Base-by-base conservation (phyloP, 2,329 filamentous ascomycete species). In the Colletotrichum sojae region DNA sequence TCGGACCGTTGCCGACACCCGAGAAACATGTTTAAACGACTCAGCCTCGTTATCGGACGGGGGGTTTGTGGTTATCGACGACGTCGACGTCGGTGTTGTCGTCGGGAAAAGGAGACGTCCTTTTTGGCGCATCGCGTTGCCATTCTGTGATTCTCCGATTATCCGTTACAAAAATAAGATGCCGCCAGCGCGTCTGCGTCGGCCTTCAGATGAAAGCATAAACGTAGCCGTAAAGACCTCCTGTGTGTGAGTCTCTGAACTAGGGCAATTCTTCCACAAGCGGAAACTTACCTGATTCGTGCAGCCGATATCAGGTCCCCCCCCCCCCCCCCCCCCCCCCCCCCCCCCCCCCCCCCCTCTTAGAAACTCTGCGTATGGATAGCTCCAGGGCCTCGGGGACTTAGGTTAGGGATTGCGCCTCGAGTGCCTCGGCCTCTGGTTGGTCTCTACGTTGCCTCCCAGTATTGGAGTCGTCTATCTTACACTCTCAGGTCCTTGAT, bases 251-350 rank as follows among this genome's bases (percentile, higher is more conserved):
- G 40, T 10, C 31, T 63, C 45, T 45, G 10, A 40, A 53, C 39
- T 58, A 20, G 49, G 55, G 43, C 62, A 66, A 36, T 45, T 48
- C n/a, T 52, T 31, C 51, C 60, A 20, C 27, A 10, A 25, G n/a
- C 15, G 61, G n/a, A 52, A 64, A 54, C 25, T 54, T 59, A 43
- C 54, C 66, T 66, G 55, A 61, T 69, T 66, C 55, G 66, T 48
- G 27, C 22, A 20, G 49, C 45, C 49, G 61, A 54, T n/a, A 59
- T 36, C 8, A 36, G 1, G 9, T 36, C 3, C 6, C 31, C 31
- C 27, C 27, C 6, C 27, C 27, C 27, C 27, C 27, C 27, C 27
- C 25, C 25, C 3, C 6, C 31, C 31, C 27, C 27, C 6, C 27
- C 27, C 27, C 27, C 27, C 27, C 27, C n/a, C n/a, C n/a, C n/a